A percentile compares a stretch with the other conserved stretches of the same genome.
Evolutionary conservation across 2,329 filamentous ascomycete genomes (phyloP).

Genomic region (Podosphaera aphanis): DNA sequence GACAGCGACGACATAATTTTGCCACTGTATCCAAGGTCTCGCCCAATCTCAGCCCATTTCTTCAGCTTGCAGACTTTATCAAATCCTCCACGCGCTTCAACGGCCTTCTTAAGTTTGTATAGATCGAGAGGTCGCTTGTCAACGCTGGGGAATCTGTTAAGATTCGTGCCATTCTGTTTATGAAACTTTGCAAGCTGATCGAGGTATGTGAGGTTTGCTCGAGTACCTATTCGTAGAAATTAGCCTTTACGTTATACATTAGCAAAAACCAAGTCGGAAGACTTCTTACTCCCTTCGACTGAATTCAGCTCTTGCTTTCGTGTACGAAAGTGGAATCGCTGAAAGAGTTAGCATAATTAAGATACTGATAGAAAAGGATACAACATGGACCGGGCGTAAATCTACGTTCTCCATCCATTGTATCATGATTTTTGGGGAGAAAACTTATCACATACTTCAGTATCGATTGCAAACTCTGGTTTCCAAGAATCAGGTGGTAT

Average conservation of each 20-base stretch:
- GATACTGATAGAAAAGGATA: not conserved
- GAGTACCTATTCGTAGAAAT: slow-evolving; percentile 38
- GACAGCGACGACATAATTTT: slow-evolving; percentile 99
- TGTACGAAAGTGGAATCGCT: slow-evolving; percentile 94
- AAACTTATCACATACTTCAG: slow-evolving; percentile 41
- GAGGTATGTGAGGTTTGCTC: slow-evolving; percentile 85
- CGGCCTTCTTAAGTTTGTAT: slow-evolving; percentile 89
- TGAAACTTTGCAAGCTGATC: slow-evolving; percentile 91
- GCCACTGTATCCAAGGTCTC: slow-evolving; percentile 88
- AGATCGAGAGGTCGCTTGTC: slow-evolving; percentile 93
- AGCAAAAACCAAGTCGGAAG: not conserved
- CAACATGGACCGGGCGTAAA: not conserved
- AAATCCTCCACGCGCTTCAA: slow-evolving; percentile 83
- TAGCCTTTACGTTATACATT: slow-evolving; percentile 3
- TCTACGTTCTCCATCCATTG: not conserved
- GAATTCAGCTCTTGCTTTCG: slow-evolving; percentile 92
- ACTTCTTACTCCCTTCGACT: slow-evolving; percentile 72
- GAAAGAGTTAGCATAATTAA: slow-evolving; percentile 10
- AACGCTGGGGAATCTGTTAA: slow-evolving; percentile 85
- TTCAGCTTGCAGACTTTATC: slow-evolving; percentile 92
- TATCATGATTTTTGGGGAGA: not conserved
- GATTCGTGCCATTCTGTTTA: slow-evolving; percentile 82
- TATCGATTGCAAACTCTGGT: slow-evolving; percentile 86
- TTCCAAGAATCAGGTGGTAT: slow-evolving; percentile 88
- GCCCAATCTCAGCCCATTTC: slow-evolving; percentile 96